Percentiles rank a stretch among this genome's conserved stretches.
Conservation (phyloP, 73 alveolate genomes). For the Tetrahymena thermophila region DNA sequence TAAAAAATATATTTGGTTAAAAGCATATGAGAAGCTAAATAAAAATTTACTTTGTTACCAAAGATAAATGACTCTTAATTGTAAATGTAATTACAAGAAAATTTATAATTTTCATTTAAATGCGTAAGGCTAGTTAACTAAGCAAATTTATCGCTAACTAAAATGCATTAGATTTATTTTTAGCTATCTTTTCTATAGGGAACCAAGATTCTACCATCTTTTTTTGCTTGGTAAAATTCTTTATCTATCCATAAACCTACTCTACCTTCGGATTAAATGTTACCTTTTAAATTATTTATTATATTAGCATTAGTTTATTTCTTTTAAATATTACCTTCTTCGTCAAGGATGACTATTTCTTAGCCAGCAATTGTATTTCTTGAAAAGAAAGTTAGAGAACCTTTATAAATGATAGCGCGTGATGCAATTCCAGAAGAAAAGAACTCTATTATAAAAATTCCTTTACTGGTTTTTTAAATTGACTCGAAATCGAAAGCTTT, state of each 20-base stretch:
- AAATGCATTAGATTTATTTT: background rate
- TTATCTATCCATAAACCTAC: conserved; percentile 72
- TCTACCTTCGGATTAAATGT: conserved; percentile 47
- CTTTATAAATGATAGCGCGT: conserved; percentile 84
- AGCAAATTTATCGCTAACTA: conserved; percentile 40
- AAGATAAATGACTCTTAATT: conserved; percentile 48
- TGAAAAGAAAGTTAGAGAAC: conserved; percentile 58
- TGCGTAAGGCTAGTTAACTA: background rate
- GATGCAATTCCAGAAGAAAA: conserved; percentile 65
- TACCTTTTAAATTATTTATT: background rate
- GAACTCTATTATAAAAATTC: conserved; percentile 78
- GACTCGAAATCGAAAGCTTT: conserved; percentile 42
- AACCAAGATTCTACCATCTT: conserved; percentile 54
- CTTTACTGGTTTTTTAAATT: conserved; percentile 50
- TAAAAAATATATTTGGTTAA: background rate
- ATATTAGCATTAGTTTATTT: background rate
- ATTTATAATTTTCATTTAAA: conserved; percentile 34
- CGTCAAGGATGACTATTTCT: conserved; percentile 61
- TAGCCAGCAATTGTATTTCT: conserved; percentile 74
- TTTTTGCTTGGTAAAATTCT: conserved; percentile 49
- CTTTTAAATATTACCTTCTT: conserved; percentile 40
- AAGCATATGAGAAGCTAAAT: background rate
- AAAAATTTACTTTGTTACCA: conserved; percentile 22
- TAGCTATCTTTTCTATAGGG: conserved; percentile 56
- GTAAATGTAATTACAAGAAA: conserved; percentile 27